Base-by-base conservation (phyloP, 371 early-diverging fungal species). In the Rhizopus stolonifer region DNA sequence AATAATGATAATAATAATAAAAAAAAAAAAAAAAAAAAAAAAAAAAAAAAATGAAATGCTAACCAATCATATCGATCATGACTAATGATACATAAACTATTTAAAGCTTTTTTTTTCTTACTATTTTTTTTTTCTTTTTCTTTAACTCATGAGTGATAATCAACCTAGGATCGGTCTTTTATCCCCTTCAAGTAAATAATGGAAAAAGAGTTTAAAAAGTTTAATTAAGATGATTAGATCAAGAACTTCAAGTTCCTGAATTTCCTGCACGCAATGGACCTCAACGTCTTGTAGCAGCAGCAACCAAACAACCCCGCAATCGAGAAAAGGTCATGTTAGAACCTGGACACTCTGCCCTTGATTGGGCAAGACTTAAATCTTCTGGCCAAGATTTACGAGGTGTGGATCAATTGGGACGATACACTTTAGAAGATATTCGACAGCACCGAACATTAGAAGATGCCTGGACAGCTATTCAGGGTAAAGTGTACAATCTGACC, bases 401-500 rank as follows among this genome's bases (percentile, higher is more conserved):
- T 7, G 23, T 22, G 39, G 9, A 21, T 18, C 61, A 67, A 33
- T 50, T 85, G 19, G 79, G 76, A 3, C 66, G 85, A 50, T 86
- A 80, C 63, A 90, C 93, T 2, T 67, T 86, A 23, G 83, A 84
- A 8, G 95, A 98, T 31, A 54, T 99, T 18, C 79, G 82, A 22
- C 57, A 76, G 43, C 98, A 99, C 71, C 87, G 81, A 38, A 79
- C 81, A 33, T 59, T 66, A 48, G 85, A 88, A 21, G 96, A 98
- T 71, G 84, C 89, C 49, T 99, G 99, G 99, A 93, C 95, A 55
- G 90, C 92, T 14, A 74, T 98, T 39, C 80, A 85, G 18, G 95
- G 95, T 26, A 91, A 90, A 58, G 93, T 99, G 1, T 99, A 96
- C 72, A 96, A 99, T 62, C 83, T 94, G 21, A 95, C 99, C 17